Evolutionary conservation across 1,284 basidiomycete species (phyloP).

Genomic region (Ceratobasidium sp.): DNA sequence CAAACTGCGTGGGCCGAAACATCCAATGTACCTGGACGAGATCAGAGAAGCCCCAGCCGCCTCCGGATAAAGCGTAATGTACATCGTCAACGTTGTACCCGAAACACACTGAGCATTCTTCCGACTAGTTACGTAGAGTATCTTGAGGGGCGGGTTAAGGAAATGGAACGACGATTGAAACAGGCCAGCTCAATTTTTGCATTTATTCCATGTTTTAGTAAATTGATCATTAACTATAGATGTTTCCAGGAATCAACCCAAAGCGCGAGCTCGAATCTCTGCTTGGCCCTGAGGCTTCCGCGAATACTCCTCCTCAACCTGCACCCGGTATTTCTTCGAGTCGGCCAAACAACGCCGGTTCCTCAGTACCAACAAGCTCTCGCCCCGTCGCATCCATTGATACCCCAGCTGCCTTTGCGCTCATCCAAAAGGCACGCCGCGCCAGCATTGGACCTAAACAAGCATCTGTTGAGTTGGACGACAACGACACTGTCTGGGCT

Average conservation of each 20-base stretch:
- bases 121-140: slow-evolving; percentile 15
- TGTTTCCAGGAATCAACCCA: slow-evolving; percentile 23
- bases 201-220: not conserved
- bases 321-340: too few species aligned
- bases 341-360: not conserved
- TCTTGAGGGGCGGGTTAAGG: slow-evolving; percentile 5
- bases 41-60: slow-evolving; percentile 4
- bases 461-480: too few species aligned
- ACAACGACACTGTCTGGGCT: too few species aligned
- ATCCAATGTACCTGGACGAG: slow-evolving; percentile 3
- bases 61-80: slow-evolving; percentile 4
- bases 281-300: not conserved
- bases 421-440: not conserved
- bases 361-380: not conserved
- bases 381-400: not conserved
- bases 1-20: not conserved
- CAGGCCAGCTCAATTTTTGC: not conserved
- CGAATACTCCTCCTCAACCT: not conserved
- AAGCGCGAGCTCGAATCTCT: not conserved
- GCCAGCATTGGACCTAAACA: not conserved
- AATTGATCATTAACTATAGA: not conserved
- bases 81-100: not conserved
- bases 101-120: not conserved
- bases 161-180: slow-evolving; percentile 1
- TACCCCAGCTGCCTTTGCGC: not conserved